phyloP scores from a whole-genome alignment of 163 green algal genomes.

The Scenedesmus sp. region DNA sequence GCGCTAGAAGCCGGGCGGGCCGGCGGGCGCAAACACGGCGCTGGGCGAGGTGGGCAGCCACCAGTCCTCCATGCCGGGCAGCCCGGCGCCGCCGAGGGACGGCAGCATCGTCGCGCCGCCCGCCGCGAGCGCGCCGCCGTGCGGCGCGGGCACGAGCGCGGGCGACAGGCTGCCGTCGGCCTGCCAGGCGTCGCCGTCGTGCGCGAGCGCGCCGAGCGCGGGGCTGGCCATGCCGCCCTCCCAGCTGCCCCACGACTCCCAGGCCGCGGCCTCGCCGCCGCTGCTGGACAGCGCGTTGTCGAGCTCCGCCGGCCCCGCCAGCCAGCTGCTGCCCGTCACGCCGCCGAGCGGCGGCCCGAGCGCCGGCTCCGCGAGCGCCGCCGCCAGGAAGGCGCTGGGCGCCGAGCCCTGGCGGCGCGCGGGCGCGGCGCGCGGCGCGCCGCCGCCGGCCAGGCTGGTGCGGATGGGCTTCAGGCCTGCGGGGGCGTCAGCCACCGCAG shows the following conservation, averaged over 20 bases:
- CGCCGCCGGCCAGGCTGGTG: background rate
- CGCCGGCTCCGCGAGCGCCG: slow-evolving; percentile 6
- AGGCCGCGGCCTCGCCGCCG: slow-evolving; percentile 3
- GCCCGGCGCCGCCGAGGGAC: no score
- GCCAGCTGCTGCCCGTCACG: background rate
- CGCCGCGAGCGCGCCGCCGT: no score
- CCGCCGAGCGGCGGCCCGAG: background rate
- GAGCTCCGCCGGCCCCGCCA: background rate
- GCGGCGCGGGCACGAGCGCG: slow-evolving; percentile 10
- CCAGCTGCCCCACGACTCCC: background rate
- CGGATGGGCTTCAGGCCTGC: background rate
- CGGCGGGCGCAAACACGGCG: no score
- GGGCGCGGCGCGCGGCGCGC: no score
- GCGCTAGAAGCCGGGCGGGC: no score
- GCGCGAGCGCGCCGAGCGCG: background rate
- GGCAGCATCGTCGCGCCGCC: no score
- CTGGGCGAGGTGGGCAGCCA: no score
- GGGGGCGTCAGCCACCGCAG: background rate
- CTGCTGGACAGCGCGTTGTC: slow-evolving; percentile 15
- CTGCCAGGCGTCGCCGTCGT: slow-evolving; percentile 2
- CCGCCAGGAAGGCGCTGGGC: slow-evolving; percentile 21
- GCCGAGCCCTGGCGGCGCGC: slow-evolving; percentile 1
- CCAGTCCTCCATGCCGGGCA: no score
- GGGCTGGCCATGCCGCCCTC: slow-evolving; percentile 5
- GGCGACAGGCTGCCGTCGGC: slow-evolving; percentile 4